Conservation (phyloP, 1,284 basidiomycete species). For the Fomitopsis palustris region DNA sequence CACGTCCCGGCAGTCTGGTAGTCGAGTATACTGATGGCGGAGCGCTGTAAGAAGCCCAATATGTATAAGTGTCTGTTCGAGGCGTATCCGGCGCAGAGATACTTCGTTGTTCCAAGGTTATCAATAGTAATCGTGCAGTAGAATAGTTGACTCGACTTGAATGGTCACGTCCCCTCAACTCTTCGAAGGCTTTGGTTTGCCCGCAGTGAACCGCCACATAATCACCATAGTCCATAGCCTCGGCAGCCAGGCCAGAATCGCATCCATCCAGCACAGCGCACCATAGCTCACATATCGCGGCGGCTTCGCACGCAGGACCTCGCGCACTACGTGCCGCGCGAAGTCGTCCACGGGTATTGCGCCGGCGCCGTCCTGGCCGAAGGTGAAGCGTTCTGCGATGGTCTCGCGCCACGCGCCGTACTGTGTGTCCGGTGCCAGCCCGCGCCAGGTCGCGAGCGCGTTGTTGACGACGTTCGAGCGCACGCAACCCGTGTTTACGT, state of each 20-base stretch:
- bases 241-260: conserved; percentile 50
- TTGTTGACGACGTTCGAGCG: conserved; percentile 48
- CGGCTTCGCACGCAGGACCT: conserved; percentile 29
- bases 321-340: conserved; percentile 44
- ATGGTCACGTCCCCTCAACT: too few relatives aligned
- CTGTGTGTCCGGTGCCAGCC: conserved; percentile 36
- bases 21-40: too few relatives aligned
- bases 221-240: conserved; percentile 39
- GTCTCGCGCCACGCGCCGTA: conserved; percentile 44
- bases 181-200: too few relatives aligned
- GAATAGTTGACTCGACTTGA: too few relatives aligned
- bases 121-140: too few relatives aligned
- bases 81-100: too few relatives aligned
- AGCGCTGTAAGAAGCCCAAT: too few relatives aligned
- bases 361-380: conserved; percentile 37
- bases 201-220: conserved; percentile 34
- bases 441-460: not conserved
- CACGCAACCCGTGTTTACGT: conserved; percentile 54
- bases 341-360: conserved; percentile 48
- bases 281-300: conserved; percentile 30
- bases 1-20: too few relatives aligned
- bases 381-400: conserved; percentile 50
- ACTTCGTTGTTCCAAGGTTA: too few relatives aligned
- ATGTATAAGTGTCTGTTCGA: too few relatives aligned
- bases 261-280: conserved; percentile 35